Evolutionary conservation across 2,329 filamentous ascomycete species (phyloP).

Genomic region (Bertia moriformis): DNA sequence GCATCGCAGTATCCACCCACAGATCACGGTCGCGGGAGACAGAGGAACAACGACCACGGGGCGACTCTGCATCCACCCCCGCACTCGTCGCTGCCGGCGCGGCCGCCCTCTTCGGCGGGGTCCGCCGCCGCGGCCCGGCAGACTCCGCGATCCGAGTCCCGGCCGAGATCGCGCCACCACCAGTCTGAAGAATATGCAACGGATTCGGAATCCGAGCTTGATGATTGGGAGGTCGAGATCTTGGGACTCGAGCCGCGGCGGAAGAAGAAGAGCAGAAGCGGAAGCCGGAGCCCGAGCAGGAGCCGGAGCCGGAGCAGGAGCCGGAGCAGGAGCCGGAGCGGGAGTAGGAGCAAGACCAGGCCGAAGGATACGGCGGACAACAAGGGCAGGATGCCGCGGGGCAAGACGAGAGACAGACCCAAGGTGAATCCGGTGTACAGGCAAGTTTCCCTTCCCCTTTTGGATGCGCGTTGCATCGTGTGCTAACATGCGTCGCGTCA

Average conservation of each 20-base stretch:
- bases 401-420: not conserved
- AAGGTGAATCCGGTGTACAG: slow-evolving; percentile 1
- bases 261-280: not conserved
- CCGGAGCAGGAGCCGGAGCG: not conserved
- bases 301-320: no score
- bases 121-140: no score
- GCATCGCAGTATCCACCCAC: no score
- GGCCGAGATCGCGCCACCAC: no score
- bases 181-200: no score
- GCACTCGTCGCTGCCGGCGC: not conserved
- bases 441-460: not conserved
- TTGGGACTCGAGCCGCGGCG: not conserved
- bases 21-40: no score
- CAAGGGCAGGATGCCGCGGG: not conserved
- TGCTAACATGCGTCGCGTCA: no score
- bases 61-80: no score
- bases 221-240: not conserved
- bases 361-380: not conserved
- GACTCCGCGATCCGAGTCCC: not conserved
- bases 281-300: no score
- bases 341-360: not conserved
- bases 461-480: no score
- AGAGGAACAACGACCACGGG: no score
- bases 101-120: no score
- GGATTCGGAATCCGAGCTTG: not conserved